Evolutionary conservation across 208 protist species (phyloP).

Genomic region (Crithidia brevicula): DNA sequence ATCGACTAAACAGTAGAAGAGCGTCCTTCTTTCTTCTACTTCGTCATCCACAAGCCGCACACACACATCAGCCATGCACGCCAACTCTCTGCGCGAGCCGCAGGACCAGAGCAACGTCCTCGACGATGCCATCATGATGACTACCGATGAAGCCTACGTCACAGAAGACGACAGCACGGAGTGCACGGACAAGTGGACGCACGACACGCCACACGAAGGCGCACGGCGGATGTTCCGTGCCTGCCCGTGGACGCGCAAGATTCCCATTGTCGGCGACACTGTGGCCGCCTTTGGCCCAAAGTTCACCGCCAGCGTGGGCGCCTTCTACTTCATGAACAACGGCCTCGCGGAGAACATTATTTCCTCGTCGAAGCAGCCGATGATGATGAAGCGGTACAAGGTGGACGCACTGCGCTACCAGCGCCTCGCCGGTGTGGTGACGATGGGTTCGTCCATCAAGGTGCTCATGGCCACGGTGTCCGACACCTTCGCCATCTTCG

Average conservation of each 20-base stretch:
- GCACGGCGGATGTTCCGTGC: constrained; percentile 30
- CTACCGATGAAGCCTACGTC: not conserved
- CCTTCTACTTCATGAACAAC: constrained; percentile 43
- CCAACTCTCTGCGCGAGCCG: not conserved
- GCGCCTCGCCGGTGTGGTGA: constrained; percentile 29
- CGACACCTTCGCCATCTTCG: constrained; percentile 46
- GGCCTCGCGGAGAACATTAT: constrained; percentile 45
- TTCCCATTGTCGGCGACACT: constrained; percentile 34
- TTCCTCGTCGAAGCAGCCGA: constrained; percentile 32
- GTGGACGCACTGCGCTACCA: constrained; percentile 36
- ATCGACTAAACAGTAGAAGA: too few species aligned
- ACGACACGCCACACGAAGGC: constrained; percentile 3
- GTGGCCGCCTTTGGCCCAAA: constrained; percentile 42
- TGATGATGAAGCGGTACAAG: constrained; percentile 43
- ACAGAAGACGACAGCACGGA: not conserved
- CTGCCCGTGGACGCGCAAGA: constrained; percentile 30
- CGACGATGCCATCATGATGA: constrained; percentile 8
- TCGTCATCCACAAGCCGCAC: too few species aligned
- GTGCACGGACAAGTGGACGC: constrained; percentile 10
- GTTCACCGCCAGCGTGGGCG: constrained; percentile 30
- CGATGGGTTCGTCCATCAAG: constrained; percentile 53
- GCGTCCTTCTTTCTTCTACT: too few species aligned
- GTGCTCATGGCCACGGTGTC: constrained; percentile 43
- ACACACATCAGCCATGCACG: too few species aligned
- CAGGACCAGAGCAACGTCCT: not conserved